A percentile compares a stretch with the other conserved stretches of the same genome.
Conservation (phyloP, 2,329 filamentous ascomycete genomes). For the Clonostachys chloroleuca region DNA sequence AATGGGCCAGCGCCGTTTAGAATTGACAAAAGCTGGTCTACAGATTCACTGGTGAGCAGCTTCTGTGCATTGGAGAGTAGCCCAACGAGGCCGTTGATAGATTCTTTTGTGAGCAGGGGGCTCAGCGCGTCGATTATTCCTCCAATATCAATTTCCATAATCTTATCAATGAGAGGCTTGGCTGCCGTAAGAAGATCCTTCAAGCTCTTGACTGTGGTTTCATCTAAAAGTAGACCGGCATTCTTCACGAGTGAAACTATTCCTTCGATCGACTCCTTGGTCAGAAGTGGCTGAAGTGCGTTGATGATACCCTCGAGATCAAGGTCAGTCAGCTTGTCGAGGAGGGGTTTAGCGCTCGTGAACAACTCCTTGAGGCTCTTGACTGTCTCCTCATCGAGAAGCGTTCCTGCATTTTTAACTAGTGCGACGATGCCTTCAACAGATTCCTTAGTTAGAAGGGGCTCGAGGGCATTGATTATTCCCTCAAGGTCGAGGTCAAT, state of each 20-base stretch:
- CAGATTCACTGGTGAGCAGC: constrained; percentile 14
- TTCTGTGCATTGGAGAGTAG: constrained; percentile 23
- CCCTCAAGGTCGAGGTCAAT: constrained; percentile 19
- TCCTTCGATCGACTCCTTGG: constrained; percentile 16
- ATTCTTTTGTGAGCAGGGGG: constrained; percentile 21
- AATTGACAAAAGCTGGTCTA: constrained; percentile 9
- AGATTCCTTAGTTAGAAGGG: constrained; percentile 15
- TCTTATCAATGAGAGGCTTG: constrained; percentile 10
- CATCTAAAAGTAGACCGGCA: constrained; percentile 11
- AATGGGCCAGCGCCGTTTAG: constrained; percentile 12
- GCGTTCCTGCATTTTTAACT: constrained; percentile 14
- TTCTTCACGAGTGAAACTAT: constrained; percentile 13
- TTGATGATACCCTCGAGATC: constrained; percentile 23
- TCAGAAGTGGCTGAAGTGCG: constrained; percentile 16
- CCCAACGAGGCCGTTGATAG: constrained; percentile 22
- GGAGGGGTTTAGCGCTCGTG: constrained; percentile 13
- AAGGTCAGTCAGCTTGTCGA: constrained; percentile 20
- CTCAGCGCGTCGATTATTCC: constrained; percentile 16
- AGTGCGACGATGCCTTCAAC: constrained; percentile 16
- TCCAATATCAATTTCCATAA: constrained; percentile 21
- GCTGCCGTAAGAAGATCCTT: constrained; percentile 11
- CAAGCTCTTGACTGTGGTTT: constrained; percentile 11
- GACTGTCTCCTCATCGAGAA: constrained; percentile 19
- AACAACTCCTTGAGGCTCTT: constrained; percentile 17
- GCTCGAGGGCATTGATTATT: constrained; percentile 11